Percentiles rank a stretch among this genome's conserved stretches.
These are phyloP conservation scores for Plectosphaerella cucumerina DNA, from an alignment of 2,329 filamentous ascomycete genomes.

Conservation along the genomic window DNA sequence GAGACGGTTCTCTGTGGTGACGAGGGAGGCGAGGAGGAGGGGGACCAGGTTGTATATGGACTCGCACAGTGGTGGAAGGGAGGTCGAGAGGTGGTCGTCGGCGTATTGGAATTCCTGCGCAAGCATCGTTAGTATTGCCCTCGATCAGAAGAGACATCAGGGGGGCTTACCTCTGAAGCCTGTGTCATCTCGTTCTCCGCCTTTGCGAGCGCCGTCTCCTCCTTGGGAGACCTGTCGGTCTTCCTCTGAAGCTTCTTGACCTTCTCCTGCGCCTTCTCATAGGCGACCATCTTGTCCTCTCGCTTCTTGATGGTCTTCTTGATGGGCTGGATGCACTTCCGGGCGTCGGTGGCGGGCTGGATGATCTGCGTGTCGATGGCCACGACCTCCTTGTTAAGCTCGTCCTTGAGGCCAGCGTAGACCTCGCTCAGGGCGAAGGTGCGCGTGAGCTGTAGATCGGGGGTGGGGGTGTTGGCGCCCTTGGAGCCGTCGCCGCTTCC, in stretches of 20 bases:
- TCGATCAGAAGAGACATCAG: too few species aligned
- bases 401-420: constrained; percentile 66
- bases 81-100: constrained; percentile 68
- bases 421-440: constrained; percentile 61
- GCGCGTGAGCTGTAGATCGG: constrained; percentile 57
- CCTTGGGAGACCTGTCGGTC: constrained; percentile 64
- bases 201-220: constrained; percentile 67
- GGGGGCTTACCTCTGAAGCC: constrained; percentile 53
- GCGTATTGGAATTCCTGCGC: constrained; percentile 66
- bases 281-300: constrained; percentile 78
- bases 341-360: constrained; percentile 64
- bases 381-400: constrained; percentile 66
- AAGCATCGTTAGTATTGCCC: background rate
- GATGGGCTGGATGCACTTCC: constrained; percentile 64
- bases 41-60: constrained; percentile 72
- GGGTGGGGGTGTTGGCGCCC: constrained; percentile 55
- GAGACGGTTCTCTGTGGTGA: constrained; percentile 73
- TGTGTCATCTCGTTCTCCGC: constrained; percentile 65
- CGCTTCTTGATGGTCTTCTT: constrained; percentile 82
- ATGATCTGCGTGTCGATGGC: constrained; percentile 69
- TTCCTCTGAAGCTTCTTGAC: constrained; percentile 69
- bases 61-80: constrained; percentile 66
- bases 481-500: constrained; percentile 57
- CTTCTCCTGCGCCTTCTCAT: constrained; percentile 70
- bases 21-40: constrained; percentile 63